Base-by-base conservation (phyloP, 345 rosid species). In the Psidium friedrichsthalianum region DNA sequence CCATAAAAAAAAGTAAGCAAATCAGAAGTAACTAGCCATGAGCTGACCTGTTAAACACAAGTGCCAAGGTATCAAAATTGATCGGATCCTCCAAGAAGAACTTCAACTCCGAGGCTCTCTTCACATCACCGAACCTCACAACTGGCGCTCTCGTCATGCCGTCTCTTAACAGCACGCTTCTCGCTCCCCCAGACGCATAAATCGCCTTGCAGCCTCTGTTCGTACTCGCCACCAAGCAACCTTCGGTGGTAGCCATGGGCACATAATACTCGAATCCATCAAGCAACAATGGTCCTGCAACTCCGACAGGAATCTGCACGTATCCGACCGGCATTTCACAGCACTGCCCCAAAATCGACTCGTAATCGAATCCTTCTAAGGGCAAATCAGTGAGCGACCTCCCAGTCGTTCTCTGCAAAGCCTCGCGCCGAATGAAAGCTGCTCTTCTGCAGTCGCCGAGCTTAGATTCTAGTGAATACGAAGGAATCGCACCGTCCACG, bases 211-310 rank as follows among this genome's bases (percentile, higher is more conserved):
- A 96, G 16, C 99, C 99, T 85, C 99, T 89, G 84, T 95, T 96
- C 6, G 98, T 89, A 56, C 99, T 96, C 24, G 99, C 99, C 20
- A 95, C 95, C 89, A 96, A 85, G 84, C 98, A 95, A 0, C 99
- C 99, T 88, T 96, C 99, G 3, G 99, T 96, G 6, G 99, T 96
- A 6, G 99, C 99, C 99, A 95, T 95, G 32, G 99, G 99, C 64
- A 96, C 92, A 24, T 90, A 86, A 84, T 93, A 93, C 92, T 95
- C 96, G 11, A 15, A 86, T 51, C 97, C 98, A 61, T 96, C 95
- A 1, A 96, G 95, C 89, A 95, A 76, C 90, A 96, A 85, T 0
- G 98, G 99, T 29, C 99, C 99, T 0, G 95, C 98, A 5, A 95
- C 89, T 29, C 99, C 98, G 53, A 96, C 98, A 1, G 98, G 99